Conservation (phyloP, 345 rosid species). For the Arabidopsis suecica region DNA sequence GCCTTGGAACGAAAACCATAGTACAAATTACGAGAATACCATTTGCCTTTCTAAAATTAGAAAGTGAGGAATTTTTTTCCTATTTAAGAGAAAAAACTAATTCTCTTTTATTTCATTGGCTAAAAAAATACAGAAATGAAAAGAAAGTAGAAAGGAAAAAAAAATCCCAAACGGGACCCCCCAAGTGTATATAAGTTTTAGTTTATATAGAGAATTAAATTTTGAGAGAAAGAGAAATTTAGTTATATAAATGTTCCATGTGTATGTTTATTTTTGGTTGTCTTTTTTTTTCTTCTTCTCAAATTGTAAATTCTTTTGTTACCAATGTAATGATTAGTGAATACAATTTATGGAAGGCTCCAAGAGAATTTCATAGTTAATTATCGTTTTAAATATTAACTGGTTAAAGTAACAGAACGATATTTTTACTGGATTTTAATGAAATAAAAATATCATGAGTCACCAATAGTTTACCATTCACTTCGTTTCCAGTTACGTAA, state of each 20-base stretch:
- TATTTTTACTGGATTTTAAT: neutral
- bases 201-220: conserved; percentile 18
- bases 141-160: neutral
- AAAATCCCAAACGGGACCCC: conserved; percentile 33
- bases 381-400: neutral
- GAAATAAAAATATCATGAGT: neutral
- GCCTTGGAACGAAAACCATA: conserved; percentile 53
- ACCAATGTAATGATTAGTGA: neutral
- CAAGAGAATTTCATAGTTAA: conserved; percentile 1
- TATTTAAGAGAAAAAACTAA: neutral
- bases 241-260: conserved; percentile 5
- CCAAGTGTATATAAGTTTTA: conserved; percentile 38
- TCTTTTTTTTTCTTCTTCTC: neutral
- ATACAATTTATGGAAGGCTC: neutral
- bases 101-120: conserved; percentile 10
- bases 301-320: conserved; percentile 27
- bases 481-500: neutral
- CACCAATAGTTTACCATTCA: neutral
- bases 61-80: conserved; percentile 17
- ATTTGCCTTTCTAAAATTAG: conserved; percentile 33
- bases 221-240: neutral
- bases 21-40: neutral
- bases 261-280: neutral
- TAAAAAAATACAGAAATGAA: neutral
- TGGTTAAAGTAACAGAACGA: neutral